phyloP scores from a whole-genome alignment of 2,329 filamentous ascomycete species.

The Dactylonectria estremocensis region DNA sequence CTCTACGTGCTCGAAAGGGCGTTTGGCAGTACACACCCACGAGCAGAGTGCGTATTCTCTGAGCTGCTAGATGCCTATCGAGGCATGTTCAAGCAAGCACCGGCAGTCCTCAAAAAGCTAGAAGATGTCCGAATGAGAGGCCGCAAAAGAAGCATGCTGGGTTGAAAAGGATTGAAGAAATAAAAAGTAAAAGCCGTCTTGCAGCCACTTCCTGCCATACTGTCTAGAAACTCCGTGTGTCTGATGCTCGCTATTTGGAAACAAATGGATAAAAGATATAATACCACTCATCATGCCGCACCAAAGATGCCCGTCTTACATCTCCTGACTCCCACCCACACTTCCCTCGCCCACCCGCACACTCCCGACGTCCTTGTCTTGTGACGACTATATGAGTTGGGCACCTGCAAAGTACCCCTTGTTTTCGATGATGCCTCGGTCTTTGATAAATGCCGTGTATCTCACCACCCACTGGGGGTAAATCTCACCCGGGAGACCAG shows the following conservation, averaged over 20 bases:
- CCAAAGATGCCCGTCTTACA: constrained; percentile 32
- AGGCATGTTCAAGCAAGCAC: constrained; percentile 81
- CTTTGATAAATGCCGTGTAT: constrained; percentile 95
- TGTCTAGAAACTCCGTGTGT: constrained; percentile 49
- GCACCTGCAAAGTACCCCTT: constrained; percentile 97
- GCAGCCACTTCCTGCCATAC: constrained; percentile 46
- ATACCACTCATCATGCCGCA: constrained; percentile 33
- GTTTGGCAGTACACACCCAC: constrained; percentile 94
- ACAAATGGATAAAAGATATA: constrained; percentile 40
- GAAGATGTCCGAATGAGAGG: constrained; percentile 96
- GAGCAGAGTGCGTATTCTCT: constrained; percentile 82
- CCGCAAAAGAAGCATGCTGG: constrained; percentile 96
- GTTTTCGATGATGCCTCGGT: constrained; percentile 96
- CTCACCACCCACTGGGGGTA: constrained; percentile 95
- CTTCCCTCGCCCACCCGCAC: neutral
- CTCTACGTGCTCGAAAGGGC: constrained; percentile 95
- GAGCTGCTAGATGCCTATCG: constrained; percentile 83
- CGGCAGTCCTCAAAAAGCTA: constrained; percentile 82
- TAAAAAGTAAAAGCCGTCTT: constrained; percentile 34
- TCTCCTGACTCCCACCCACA: constrained; percentile 19
- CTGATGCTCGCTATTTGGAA: constrained; percentile 54
- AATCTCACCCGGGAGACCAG: constrained; percentile 82
- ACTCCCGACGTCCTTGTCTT: constrained; percentile 12
- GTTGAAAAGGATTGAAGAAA: constrained; percentile 62
- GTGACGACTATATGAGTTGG: constrained; percentile 68